Base-by-base conservation (phyloP, 768 basidiomycete genomes). In the Hebeloma cylindrosporum region DNA sequence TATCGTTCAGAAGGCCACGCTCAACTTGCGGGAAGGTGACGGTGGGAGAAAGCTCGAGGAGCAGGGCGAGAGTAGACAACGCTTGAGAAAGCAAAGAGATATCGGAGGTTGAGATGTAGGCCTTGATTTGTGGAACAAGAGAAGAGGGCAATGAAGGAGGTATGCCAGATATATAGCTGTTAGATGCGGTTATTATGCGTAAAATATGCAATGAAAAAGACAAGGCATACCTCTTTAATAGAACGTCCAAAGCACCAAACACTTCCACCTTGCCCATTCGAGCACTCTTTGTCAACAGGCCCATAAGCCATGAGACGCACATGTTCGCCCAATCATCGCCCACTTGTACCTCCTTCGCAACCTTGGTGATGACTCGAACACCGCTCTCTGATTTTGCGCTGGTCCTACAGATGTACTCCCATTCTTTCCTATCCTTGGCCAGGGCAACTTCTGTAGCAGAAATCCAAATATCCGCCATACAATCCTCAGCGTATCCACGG, bases 381-480 rank as follows among this genome's bases (percentile, higher is more conserved):
- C 85, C 83, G 23, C 82, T 79, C 7, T 85, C 82, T 2, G 83
- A 81, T 56, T 85, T 80, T 1, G 86, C 87, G 0, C 79, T 78
- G 1, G 73, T 70, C 49, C 85, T 76, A 56, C 86, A 85, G 40
- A 93, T 83, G 18, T 74, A 78, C 31, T 88, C 86, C 89, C 90
- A 93, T 56, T 93, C 89, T 53, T 78, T 79, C 40, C 79, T 74
- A 30, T 78, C 78, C 60, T 85, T 86, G 1, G 66, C 61, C 52
- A 64, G 75, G 26, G 89, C 73, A 10, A 81, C 64, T 35, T 93
- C 89, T 1, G 87, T 83, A 1, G 93, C 91, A 53, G 83, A 85
- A 39, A 91, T 77, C 83, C 96, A 91, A 7, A 98, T 68, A 60
- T 93, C 86, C 1, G 86, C 93, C 32, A 95, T 76, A 37, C 81